Base-by-base conservation (phyloP, 768 basidiomycete genomes). In the Hortiboletus campestris region DNA sequence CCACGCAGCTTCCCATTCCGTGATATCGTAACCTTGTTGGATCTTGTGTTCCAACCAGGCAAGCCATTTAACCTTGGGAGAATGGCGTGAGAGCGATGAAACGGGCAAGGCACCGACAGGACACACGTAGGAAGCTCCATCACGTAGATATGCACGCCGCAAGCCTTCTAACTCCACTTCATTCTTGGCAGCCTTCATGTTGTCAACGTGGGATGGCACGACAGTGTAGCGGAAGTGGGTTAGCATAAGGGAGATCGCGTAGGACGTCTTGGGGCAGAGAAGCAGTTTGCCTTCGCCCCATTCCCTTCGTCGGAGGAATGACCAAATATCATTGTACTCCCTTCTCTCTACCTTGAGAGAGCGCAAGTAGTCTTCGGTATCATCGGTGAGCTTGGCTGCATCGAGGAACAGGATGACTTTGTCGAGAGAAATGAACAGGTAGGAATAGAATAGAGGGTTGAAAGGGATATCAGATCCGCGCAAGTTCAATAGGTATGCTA, bases 361-460 rank as follows among this genome's bases (percentile, higher is more conserved):
- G 72, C 77, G 70, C 10, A 93, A 70, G 63, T 91, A 89, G 14
- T 73, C 75, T 47, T 74, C 66, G 0, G 87, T 82, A 2, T 87
- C 81, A 0, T 78, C 73, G 11, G 79, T 76, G 17, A 90, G 73
- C 65, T 96, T 91, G 51, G 70, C 70, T 39, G 73, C 62, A 59
- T 95, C 92, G 38, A 94, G 75, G 76, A 96, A 96, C 11, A 96
- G 72, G n/a, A 85, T 75, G 7, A 82, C 77, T n/a, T 68, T 70
- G 13, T 85, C 76, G 10, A 82, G 67, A 4, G 85, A 80, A 39
- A 98, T 78, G 63, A 86, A 90, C 19, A 95, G 73, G 67, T 96
- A 98, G 0, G 89, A 82, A 49, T 89, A 89, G 75, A 97, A 96
- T 10, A 98, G 81, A 0, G 96, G 96, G 67, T 92, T 94, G 77